Evolutionary conservation across 2,329 filamentous ascomycete genomes (phyloP), one percentile per base, ranked within the genome.

Genomic region (Xylaria sp.): DNA sequence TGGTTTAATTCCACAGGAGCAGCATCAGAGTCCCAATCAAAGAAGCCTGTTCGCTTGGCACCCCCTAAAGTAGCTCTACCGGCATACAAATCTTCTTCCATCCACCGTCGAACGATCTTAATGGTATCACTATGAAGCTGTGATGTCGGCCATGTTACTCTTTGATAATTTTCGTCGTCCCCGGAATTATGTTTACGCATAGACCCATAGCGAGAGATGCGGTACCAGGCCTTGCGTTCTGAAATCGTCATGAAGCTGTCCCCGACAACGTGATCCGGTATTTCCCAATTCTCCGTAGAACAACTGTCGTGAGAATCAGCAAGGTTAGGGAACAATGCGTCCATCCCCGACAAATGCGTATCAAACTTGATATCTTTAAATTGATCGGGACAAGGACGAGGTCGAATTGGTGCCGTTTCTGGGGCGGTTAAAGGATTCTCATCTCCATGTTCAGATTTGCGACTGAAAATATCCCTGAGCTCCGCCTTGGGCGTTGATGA

Each of bases 171-270:
- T 9, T 89, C 87, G 59, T 89, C 87, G 55, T 89, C 85, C 51
- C 86, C 88, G 2, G 80, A 78, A 64, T 89, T 83, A 72, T 90
- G 84, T 67, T 86, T 86, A 6, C 88, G 83, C 73, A 85, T 83
- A 0, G 89, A 88, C 2, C 88, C 89, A 65, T 84, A 84, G 5
- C 89, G 85, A 8, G 89, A 90, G 20, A 91, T 79, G 23, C 88
- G 87, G 72, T 91, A 90, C 90, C 90, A 92, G 8, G 84, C 83
- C 74, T 88, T 90, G 58, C 90, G 87, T 77, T 91, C 85, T 2
- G 86, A 85, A 3, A 86, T 84, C 2, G 83, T 82, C 4, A 81
- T 80, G 69, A 90, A 90, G 34, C 81, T 86, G 75, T 90, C 87
- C 37, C 77, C 78, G 20, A 87, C 81, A 54, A 86, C 76, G 37